Evolutionary conservation across 352 stramenopile species (phyloP).

Genomic region (Globisporangium orthogonon): DNA sequence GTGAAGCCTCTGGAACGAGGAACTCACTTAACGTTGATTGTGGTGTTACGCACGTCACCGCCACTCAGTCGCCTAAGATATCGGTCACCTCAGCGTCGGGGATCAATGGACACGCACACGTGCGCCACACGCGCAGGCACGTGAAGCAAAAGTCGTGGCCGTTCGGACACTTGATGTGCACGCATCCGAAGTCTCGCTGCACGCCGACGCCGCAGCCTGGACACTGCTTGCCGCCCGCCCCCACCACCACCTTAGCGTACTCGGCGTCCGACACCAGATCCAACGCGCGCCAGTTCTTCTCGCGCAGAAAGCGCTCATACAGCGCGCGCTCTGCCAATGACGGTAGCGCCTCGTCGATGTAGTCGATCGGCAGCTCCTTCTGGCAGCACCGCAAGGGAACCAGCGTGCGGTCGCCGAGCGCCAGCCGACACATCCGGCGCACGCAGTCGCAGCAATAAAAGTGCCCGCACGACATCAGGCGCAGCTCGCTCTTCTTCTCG

Average conservation of each 20-base stretch:
- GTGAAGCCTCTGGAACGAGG: neutral
- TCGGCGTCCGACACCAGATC: conserved; percentile 56
- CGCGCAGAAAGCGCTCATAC: conserved; percentile 38
- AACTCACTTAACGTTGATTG: neutral
- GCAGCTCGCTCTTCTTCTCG: conserved; percentile 16
- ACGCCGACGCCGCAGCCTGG: conserved; percentile 70
- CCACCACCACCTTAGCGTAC: conserved; percentile 38
- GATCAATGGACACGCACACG: conserved; percentile 53
- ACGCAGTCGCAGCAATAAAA: conserved; percentile 51
- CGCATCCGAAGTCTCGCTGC: conserved; percentile 61
- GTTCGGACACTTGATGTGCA: conserved; percentile 72
- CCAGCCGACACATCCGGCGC: conserved; percentile 46
- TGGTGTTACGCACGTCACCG: neutral
- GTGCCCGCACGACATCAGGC: conserved; percentile 49
- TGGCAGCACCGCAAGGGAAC: conserved; percentile 65
- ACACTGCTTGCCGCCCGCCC: conserved; percentile 59
- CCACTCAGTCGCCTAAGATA: conserved; percentile 45
- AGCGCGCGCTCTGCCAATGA: conserved; percentile 21
- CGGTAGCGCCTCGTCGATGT: conserved; percentile 34
- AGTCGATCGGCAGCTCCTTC: conserved; percentile 61
- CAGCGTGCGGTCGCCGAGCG: conserved; percentile 51
- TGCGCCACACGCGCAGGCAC: conserved; percentile 42
- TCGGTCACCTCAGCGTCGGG: conserved; percentile 36
- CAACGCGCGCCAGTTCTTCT: conserved; percentile 52
- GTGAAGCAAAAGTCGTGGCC: conserved; percentile 78